A percentile compares a stretch with the other conserved stretches of the same genome.
phyloP scores from a whole-genome alignment of 1,139 yeast genomes.

The Hemisphaericaspora lyxosophila region DNA sequence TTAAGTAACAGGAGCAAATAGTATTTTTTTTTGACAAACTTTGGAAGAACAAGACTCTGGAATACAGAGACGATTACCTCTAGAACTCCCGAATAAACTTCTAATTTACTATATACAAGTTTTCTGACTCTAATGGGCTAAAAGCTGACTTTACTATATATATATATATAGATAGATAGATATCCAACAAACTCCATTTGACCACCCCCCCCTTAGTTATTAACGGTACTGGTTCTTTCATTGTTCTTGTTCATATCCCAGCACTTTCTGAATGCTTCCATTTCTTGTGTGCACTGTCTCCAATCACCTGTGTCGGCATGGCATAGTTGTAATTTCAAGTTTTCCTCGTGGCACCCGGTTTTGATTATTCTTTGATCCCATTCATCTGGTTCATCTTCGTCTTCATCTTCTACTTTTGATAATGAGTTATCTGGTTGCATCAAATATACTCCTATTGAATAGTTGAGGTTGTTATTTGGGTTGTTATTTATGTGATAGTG shows the following conservation, averaged over 20 bases:
- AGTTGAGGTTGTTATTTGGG: neutral
- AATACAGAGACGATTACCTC: too few species aligned
- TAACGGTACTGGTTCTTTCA: slow-evolving; percentile 51
- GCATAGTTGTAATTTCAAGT: slow-evolving; percentile 64
- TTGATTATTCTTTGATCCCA: slow-evolving; percentile 72
- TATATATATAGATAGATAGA: too few species aligned
- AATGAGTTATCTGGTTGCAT: neutral
- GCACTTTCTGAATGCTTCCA: slow-evolving; percentile 66
- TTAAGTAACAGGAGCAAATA: too few species aligned
- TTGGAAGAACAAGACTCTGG: too few species aligned
- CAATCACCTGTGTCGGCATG: slow-evolving; percentile 82
- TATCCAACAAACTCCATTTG: too few species aligned
- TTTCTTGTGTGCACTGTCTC: slow-evolving; percentile 68
- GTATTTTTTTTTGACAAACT: too few species aligned
- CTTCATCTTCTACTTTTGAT: slow-evolving; percentile 12
- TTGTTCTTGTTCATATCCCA: slow-evolving; percentile 64
- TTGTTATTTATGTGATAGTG: too few species aligned
- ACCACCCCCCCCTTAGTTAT: too few species aligned
- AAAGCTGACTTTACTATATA: too few species aligned
- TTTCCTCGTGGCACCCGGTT: slow-evolving; percentile 76
- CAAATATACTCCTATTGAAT: neutral
- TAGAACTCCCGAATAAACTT: too few species aligned
- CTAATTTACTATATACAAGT: too few species aligned
- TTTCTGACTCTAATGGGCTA: too few species aligned
- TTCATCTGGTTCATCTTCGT: slow-evolving; percentile 66